Conservation (phyloP, 108 stramenopile species). For the Poteriospumella lacustris region DNA sequence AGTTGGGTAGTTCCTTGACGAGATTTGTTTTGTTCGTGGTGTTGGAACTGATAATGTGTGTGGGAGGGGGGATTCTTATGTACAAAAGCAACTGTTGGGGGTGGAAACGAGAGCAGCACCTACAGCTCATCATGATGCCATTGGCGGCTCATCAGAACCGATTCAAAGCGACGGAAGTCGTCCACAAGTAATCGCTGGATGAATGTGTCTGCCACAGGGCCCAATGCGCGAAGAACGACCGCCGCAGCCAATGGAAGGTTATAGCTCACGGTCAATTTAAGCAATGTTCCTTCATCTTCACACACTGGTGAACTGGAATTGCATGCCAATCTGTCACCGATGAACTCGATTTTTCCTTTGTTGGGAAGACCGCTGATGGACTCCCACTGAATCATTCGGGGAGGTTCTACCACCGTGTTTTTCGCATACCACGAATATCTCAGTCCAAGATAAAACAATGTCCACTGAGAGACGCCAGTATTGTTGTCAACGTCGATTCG, state of each 20-base stretch:
- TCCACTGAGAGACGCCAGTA: background rate
- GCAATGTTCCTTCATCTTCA: background rate
- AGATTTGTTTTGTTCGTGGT: too few species aligned
- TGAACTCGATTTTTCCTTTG: background rate
- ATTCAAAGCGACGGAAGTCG: background rate
- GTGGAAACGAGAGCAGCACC: too few species aligned
- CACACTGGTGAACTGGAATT: background rate
- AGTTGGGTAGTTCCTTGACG: too few species aligned
- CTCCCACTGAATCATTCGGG: conserved; percentile 4
- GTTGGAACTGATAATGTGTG: too few species aligned
- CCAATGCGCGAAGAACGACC: background rate
- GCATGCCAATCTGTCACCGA: background rate
- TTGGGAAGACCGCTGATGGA: background rate
- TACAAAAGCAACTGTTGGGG: too few species aligned
- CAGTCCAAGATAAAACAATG: background rate
- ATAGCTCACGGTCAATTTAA: background rate
- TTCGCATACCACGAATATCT: background rate
- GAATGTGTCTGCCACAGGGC: background rate
- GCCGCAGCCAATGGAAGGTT: background rate
- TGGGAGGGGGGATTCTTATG: too few species aligned
- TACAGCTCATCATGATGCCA: too few species aligned
- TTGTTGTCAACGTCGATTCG: background rate
- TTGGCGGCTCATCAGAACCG: too few species aligned
- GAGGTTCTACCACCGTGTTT: background rate
- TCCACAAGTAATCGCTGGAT: background rate